Conservation (phyloP, 2,329 filamentous ascomycete genomes). For the Fusarium sp. region DNA sequence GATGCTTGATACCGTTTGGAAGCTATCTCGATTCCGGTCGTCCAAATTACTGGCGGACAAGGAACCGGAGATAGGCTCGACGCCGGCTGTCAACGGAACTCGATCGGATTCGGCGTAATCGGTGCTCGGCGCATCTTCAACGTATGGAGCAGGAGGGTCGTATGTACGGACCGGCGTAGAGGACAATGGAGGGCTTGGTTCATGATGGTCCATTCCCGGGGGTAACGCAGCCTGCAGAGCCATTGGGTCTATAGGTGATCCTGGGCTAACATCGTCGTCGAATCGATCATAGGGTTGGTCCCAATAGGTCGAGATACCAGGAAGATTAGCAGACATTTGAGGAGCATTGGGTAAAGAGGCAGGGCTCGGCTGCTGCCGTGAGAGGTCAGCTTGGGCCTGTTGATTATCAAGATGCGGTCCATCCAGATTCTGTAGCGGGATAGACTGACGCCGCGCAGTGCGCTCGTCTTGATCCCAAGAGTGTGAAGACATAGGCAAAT, state of each 20-base stretch:
- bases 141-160: constrained; percentile 53
- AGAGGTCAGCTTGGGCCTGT: constrained; percentile 22
- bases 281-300: constrained; percentile 60
- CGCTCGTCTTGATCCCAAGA: constrained; percentile 46
- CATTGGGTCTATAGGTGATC: constrained; percentile 66
- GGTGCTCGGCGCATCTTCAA: constrained; percentile 51
- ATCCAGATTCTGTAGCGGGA: constrained; percentile 76
- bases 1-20: constrained; percentile 68
- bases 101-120: constrained; percentile 69
- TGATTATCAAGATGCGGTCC: constrained; percentile 33
- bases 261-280: constrained; percentile 54
- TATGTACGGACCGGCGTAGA: constrained; percentile 48
- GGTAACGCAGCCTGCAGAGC: constrained; percentile 69
- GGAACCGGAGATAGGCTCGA: constrained; percentile 67
- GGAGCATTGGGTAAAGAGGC: constrained; percentile 25
- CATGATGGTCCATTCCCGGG: constrained; percentile 60
- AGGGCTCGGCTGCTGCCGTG: constrained; percentile 22
- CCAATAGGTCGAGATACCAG: constrained; percentile 67
- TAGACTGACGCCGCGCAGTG: constrained; percentile 61
- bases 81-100: constrained; percentile 68
- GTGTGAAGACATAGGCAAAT: constrained; percentile 51
- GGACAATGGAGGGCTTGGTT: constrained; percentile 25
- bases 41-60: constrained; percentile 58
- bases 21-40: constrained; percentile 65
- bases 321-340: constrained; percentile 53